phyloP scores from a whole-genome alignment of 179 eudicot species.

The Silene coronaria region DNA sequence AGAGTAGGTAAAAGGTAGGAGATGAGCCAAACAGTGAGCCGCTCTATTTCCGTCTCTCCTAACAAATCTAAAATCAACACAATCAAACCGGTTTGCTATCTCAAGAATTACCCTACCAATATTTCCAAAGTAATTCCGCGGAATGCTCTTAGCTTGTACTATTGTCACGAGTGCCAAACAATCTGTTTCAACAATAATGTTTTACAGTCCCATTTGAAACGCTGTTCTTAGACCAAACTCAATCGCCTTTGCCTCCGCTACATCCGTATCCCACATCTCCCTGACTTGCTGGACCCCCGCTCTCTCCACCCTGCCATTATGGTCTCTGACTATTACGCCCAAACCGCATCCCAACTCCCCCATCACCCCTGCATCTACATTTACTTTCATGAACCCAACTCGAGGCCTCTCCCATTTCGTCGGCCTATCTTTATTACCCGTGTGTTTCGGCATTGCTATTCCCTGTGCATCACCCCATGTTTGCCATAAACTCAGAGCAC shows the following conservation, averaged over 20 bases:
- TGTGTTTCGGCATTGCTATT: no score
- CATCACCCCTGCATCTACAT: neutral
- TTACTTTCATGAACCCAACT: neutral
- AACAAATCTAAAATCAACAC: no score
- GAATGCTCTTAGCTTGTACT: neutral
- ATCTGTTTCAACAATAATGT: neutral
- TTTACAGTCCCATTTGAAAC: neutral
- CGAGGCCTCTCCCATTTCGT: neutral
- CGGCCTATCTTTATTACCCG: no score
- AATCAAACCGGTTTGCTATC: neutral
- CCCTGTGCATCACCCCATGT: no score
- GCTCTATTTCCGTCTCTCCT: no score
- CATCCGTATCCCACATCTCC: neutral
- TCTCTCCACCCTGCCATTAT: neutral
- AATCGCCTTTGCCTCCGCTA: neutral
- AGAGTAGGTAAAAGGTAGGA: no score
- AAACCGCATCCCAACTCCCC: neutral
- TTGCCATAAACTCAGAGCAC: no score
- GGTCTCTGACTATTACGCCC: neutral
- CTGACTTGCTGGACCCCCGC: neutral
- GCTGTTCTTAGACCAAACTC: neutral
- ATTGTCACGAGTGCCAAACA: neutral
- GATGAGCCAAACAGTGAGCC: no score
- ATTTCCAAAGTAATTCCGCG: neutral
- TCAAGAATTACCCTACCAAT: neutral